These are phyloP conservation scores for Salix brachista DNA, from an alignment of 345 rosid species.

Conservation along the genomic window DNA sequence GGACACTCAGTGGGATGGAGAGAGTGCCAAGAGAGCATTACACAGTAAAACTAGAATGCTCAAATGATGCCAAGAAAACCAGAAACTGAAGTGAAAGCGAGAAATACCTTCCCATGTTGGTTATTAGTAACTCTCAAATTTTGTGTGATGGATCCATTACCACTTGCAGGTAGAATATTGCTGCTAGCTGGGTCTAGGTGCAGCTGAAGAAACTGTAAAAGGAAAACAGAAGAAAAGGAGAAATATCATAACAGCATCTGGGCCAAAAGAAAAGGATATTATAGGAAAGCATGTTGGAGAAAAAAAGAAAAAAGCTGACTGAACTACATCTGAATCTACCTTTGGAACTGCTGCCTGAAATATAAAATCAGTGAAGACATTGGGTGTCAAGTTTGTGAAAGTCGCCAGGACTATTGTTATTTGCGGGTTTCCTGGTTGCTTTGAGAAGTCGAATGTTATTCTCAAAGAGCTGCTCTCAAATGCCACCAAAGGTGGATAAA, in stretches of 20 bases:
- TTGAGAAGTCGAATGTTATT: conserved; percentile 73
- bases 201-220: conserved; percentile 85
- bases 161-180: conserved; percentile 60
- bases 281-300: background rate
- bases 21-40: background rate
- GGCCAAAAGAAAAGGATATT: background rate
- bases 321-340: conserved; percentile 41
- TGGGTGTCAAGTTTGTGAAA: conserved; percentile 67
- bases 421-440: conserved; percentile 68
- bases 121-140: conserved; percentile 74
- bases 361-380: conserved; percentile 64
- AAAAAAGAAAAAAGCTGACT: background rate
- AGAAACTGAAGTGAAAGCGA: background rate
- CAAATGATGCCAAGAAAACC: background rate
- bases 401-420: conserved; percentile 62
- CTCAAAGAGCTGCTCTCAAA: conserved; percentile 79
- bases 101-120: conserved; percentile 92
- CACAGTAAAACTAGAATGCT: background rate
- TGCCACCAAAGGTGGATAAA: conserved; percentile 70
- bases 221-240: conserved; percentile 1
- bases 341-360: conserved; percentile 99
- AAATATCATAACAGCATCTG: conserved; percentile 9
- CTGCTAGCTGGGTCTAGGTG: conserved; percentile 90
- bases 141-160: conserved; percentile 60
- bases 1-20: background rate